A percentile compares a stretch with the other conserved stretches of the same genome.
Evolutionary conservation across 225 moss, liverwort and hornwort genomes (phyloP).

Genomic region (Antitrichia curtipendula): DNA sequence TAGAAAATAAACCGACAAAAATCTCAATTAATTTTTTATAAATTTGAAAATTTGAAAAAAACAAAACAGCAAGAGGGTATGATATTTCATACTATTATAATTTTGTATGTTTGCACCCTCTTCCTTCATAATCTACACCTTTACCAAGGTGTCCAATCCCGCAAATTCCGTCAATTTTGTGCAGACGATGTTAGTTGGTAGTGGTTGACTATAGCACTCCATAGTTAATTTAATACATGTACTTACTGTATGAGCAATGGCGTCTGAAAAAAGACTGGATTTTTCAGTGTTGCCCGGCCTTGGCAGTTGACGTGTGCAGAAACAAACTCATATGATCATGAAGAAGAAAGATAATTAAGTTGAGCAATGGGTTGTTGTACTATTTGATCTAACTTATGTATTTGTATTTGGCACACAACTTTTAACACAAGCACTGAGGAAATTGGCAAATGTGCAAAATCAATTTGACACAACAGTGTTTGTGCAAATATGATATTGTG

Average conservation of each 20-base stretch:
- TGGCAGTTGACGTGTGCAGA: background rate
- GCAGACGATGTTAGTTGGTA: background rate
- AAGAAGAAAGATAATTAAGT: background rate
- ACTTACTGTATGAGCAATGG: background rate
- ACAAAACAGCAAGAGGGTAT: rapidly evolving
- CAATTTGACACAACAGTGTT: too few species aligned
- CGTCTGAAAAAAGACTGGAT: background rate
- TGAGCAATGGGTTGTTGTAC: too few species aligned
- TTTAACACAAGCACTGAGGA: background rate
- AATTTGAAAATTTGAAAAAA: background rate
- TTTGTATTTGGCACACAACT: background rate
- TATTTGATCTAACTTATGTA: too few species aligned
- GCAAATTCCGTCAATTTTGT: background rate
- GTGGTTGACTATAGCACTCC: background rate
- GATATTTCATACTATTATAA: background rate
- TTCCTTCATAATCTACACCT: background rate
- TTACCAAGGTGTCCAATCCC: background rate
- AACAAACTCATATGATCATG: background rate
- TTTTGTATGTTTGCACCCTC: background rate
- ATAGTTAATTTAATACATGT: background rate
- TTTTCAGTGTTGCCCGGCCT: background rate
- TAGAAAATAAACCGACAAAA: too few species aligned
- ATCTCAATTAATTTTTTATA: background rate
- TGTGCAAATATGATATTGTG: too few species aligned
- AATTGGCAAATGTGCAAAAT: background rate